These are phyloP conservation scores for Russula brevipes DNA, from an alignment of 768 basidiomycete genomes.

Conservation along the genomic window DNA sequence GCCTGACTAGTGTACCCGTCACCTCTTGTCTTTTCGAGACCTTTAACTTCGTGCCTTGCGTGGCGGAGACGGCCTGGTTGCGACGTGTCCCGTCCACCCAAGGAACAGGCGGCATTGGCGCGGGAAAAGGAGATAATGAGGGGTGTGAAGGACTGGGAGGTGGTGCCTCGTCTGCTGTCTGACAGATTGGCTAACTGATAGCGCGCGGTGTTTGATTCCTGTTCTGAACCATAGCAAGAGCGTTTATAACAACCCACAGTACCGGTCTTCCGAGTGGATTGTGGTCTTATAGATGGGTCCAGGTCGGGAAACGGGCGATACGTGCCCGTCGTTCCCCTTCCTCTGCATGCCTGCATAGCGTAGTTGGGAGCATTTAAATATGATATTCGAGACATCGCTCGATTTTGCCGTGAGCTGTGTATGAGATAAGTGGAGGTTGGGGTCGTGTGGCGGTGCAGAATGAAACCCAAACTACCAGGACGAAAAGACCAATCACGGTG, in stretches of 20 bases:
- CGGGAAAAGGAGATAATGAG: slow-evolving; percentile 92
- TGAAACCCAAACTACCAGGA: slow-evolving; percentile 18
- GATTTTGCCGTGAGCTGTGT: not conserved
- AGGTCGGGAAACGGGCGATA: not conserved
- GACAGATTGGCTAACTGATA: slow-evolving; percentile 28
- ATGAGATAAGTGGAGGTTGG: not conserved
- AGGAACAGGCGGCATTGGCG: slow-evolving; percentile 67
- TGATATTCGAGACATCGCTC: not conserved
- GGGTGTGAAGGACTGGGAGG: slow-evolving; percentile 88
- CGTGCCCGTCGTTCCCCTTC: not conserved
- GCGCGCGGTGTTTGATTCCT: slow-evolving; percentile 15
- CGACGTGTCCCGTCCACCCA: slow-evolving; percentile 21
- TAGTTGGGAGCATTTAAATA: not conserved
- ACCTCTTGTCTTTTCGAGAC: no score
- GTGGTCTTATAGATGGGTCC: slow-evolving; percentile 47
- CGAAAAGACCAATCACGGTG: no score
- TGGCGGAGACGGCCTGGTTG: no score
- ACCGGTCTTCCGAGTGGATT: slow-evolving; percentile 52
- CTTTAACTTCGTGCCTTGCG: no score
- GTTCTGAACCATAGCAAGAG: slow-evolving; percentile 53
- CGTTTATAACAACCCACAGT: slow-evolving; percentile 76
- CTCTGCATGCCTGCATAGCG: not conserved
- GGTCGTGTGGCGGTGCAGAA: slow-evolving; percentile 21
- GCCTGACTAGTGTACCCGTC: no score
- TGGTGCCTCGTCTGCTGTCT: slow-evolving; percentile 23